Percentiles rank a stretch among this genome's conserved stretches.
phyloP scores from a whole-genome alignment of 2,329 filamentous ascomycete species.

The Alternaria metachromatica region DNA sequence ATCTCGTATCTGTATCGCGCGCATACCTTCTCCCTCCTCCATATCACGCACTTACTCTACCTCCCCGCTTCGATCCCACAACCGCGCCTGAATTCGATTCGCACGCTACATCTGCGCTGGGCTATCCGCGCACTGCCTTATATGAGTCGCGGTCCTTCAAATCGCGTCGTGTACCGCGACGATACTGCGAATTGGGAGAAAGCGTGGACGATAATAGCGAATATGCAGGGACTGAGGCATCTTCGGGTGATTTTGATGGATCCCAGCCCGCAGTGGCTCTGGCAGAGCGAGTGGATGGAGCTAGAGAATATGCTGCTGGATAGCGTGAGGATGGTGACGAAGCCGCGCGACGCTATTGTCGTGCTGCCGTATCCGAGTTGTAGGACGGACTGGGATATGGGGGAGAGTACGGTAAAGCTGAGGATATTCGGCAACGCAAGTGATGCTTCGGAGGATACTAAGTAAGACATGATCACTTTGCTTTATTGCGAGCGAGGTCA shows the following conservation, averaged over 20 bases:
- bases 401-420: conserved; percentile 24
- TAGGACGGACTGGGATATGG: conserved; percentile 35
- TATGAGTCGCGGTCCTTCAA: conserved; percentile 28
- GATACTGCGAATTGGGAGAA: conserved; percentile 45
- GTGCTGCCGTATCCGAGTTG: conserved; percentile 42
- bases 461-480: not conserved
- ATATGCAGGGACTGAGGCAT: conserved; percentile 34
- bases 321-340: conserved; percentile 29
- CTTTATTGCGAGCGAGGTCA: not conserved
- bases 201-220: conserved; percentile 35
- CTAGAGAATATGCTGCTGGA: conserved; percentile 35
- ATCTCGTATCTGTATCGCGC: conserved; percentile 37
- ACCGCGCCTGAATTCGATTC: conserved; percentile 35
- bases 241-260: conserved; percentile 38
- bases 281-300: conserved; percentile 41
- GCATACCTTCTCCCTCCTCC: conserved; percentile 43
- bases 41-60: conserved; percentile 42
- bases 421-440: conserved; percentile 20
- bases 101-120: conserved; percentile 40
- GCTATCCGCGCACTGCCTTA: conserved; percentile 44
- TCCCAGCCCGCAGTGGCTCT: conserved; percentile 34
- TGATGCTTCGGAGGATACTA: not conserved
- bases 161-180: conserved; percentile 41
- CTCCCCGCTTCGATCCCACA: conserved; percentile 38
- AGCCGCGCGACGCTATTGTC: conserved; percentile 28